Evolutionary conservation across 106 monocot genomes (phyloP).

Genomic region (Acorus calamus): DNA sequence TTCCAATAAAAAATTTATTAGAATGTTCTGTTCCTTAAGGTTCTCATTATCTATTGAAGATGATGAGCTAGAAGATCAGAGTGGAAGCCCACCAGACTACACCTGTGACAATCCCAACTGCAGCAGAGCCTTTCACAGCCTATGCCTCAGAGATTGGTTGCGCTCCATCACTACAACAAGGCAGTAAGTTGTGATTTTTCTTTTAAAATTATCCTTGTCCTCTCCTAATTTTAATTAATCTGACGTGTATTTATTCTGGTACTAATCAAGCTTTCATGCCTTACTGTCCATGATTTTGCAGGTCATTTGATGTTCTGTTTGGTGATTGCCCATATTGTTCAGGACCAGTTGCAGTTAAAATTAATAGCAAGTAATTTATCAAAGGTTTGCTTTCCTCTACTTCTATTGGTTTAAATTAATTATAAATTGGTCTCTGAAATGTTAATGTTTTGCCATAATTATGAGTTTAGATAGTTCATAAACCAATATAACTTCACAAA

Average conservation of each 20-base stretch:
- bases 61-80: slow-evolving; percentile 49
- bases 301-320: slow-evolving; percentile 65
- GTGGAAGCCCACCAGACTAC: slow-evolving; percentile 54
- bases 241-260: background rate
- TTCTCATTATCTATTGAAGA: slow-evolving; percentile 21
- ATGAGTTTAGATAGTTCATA: no score
- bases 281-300: slow-evolving; percentile 9
- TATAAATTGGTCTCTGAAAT: no score
- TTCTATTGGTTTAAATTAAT: no score
- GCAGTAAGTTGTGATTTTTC: slow-evolving; percentile 42
- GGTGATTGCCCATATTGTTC: slow-evolving; percentile 68
- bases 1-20: no score
- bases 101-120: slow-evolving; percentile 77
- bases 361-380: slow-evolving; percentile 1
- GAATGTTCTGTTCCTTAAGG: no score
- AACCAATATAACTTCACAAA: no score
- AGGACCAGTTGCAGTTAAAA: slow-evolving; percentile 53
- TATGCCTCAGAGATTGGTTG: slow-evolving; percentile 90
- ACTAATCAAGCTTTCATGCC: background rate
- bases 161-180: slow-evolving; percentile 79
- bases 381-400: background rate
- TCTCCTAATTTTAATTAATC: background rate
- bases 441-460: no score
- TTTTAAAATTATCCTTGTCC: no score
- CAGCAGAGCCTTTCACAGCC: slow-evolving; percentile 53